Conservation (phyloP, 176 grass and related monocot genomes). For the Musa schizocarpa region DNA sequence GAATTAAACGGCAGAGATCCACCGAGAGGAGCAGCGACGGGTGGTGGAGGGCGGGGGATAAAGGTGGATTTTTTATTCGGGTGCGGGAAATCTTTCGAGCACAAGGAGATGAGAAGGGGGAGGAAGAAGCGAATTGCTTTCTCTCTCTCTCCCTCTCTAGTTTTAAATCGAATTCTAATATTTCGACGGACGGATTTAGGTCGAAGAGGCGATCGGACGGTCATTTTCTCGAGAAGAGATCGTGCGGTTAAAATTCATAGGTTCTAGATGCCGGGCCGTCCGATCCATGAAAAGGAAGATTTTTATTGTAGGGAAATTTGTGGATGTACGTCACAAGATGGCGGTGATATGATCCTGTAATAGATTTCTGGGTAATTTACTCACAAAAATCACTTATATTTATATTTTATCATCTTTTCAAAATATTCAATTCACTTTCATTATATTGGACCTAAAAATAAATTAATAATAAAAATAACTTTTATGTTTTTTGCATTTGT, state of each 20-base stretch:
- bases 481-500: too few relatives aligned
- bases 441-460: too few relatives aligned
- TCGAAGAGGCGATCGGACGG: neutral
- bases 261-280: slow-evolving; percentile 41
- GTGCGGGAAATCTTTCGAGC: slow-evolving; percentile 25
- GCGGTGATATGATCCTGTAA: too few relatives aligned
- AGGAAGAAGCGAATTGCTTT: slow-evolving; percentile 34
- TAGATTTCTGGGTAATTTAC: too few relatives aligned
- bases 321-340: too few relatives aligned
- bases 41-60: slow-evolving; percentile 14
- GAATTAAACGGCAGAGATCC: slow-evolving; percentile 26
- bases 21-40: neutral
- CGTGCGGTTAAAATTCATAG: slow-evolving; percentile 76
- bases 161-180: slow-evolving; percentile 96
- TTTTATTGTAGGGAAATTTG: neutral
- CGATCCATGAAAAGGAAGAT: slow-evolving; percentile 23
- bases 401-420: too few relatives aligned
- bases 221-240: neutral
- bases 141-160: slow-evolving; percentile 51
- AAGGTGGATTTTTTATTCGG: slow-evolving; percentile 21
- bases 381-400: too few relatives aligned
- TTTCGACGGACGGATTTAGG: slow-evolving; percentile 52
- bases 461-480: too few relatives aligned
- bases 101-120: slow-evolving; percentile 11
- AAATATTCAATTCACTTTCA: too few relatives aligned